These are phyloP conservation scores for Candida glucosophila DNA, from an alignment of 1,139 yeast species.

Conservation along the genomic window DNA sequence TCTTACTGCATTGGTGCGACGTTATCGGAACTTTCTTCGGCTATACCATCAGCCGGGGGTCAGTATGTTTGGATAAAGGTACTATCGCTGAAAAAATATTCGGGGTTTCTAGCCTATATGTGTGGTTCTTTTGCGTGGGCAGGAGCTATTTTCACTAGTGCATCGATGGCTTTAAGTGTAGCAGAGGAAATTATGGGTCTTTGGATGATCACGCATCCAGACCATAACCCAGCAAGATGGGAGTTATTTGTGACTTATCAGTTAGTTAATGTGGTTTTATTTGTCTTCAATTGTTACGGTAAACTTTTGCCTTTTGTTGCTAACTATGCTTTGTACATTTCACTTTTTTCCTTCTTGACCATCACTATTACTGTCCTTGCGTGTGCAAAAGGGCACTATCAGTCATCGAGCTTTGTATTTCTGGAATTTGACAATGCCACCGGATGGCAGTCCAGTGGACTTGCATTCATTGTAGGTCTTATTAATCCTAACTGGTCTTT, in stretches of 20 bases:
- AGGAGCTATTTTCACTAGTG: constrained; percentile 6
- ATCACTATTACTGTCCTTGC: constrained; percentile 51
- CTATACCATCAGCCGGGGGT: constrained; percentile 12
- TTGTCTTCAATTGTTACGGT: constrained; percentile 50
- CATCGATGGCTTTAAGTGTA: constrained; percentile 5
- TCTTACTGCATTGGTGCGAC: constrained; percentile 5
- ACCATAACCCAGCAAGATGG: constrained; percentile 29
- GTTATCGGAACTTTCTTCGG: constrained; percentile 11
- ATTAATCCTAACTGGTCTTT: constrained; percentile 66
- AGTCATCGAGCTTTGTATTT: constrained; percentile 52
- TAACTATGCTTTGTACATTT: constrained; percentile 43
- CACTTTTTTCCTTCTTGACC: constrained; percentile 43
- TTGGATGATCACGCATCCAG: constrained; percentile 2
- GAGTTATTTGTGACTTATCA: constrained; percentile 49
- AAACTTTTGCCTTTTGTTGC: constrained; percentile 47
- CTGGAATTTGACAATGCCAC: constrained; percentile 52
- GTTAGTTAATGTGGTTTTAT: constrained; percentile 27
- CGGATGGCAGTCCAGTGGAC: constrained; percentile 53
- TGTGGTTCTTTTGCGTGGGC: constrained; percentile 5
- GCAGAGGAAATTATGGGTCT: constrained; percentile 4
- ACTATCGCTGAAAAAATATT: constrained; percentile 5
- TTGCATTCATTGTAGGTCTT: constrained; percentile 59
- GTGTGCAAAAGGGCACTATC: constrained; percentile 45
- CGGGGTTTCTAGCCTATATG: constrained; percentile 3
- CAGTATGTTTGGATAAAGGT: constrained; percentile 13